Percentiles rank a stretch among this genome's conserved stretches.
phyloP scores from a whole-genome alignment of 805 yeast genomes.

The Candida endomychidarum region DNA sequence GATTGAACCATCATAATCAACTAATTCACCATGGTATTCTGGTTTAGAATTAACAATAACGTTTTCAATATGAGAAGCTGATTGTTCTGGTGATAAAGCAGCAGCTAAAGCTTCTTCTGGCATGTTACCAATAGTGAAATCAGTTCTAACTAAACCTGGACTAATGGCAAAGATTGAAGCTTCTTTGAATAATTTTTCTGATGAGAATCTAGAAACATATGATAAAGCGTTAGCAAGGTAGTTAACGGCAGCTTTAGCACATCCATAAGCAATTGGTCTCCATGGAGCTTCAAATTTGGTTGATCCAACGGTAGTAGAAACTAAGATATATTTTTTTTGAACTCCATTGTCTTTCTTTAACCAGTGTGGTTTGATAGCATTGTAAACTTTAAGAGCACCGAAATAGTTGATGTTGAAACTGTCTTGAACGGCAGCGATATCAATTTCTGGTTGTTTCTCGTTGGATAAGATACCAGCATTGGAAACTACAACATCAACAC shows the following conservation, averaged over 20 bases:
- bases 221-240: constrained; percentile 14
- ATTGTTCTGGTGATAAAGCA: not conserved
- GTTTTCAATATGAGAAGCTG: not conserved
- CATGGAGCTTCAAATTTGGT: not conserved
- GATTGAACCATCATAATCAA: not conserved
- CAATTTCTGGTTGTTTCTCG: not conserved
- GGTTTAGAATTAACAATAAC: not conserved
- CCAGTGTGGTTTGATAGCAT: constrained; percentile 5
- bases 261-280: constrained; percentile 22
- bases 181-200: not conserved
- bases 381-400: constrained; percentile 7
- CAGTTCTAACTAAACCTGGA: constrained; percentile 11
- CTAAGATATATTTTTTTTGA: constrained; percentile 5
- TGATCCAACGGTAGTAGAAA: constrained; percentile 16
- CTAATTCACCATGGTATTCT: not conserved
- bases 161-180: not conserved
- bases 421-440: not conserved
- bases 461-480: constrained; percentile 27
- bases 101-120: not conserved
- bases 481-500: constrained; percentile 34
- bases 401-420: constrained; percentile 1
- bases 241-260: constrained; percentile 37
- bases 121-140: not conserved
- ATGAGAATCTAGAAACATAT: not conserved
- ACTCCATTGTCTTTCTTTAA: constrained; percentile 10